Percentiles rank a stretch among this genome's conserved stretches.
phyloP scores from a whole-genome alignment of 2,329 filamentous ascomycete species.

The Leptoxyphium fumago region DNA sequence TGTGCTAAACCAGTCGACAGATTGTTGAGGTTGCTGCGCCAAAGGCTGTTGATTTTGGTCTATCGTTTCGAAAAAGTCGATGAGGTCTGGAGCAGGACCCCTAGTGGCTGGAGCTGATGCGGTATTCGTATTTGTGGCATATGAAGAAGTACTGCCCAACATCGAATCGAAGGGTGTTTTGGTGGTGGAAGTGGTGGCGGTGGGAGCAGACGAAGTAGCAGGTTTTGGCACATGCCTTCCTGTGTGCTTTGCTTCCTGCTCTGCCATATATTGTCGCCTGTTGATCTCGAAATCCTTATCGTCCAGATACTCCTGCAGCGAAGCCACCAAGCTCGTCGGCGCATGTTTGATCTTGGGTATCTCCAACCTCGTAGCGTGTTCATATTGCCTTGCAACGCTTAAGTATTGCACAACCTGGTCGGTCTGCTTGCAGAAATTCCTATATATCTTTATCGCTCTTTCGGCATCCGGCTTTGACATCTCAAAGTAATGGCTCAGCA shows the following conservation, averaged over 20 bases:
- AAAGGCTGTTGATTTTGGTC: slow-evolving; percentile 68
- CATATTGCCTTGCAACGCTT: slow-evolving; percentile 72
- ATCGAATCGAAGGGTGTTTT: slow-evolving; percentile 10
- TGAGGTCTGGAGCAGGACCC: slow-evolving; percentile 61
- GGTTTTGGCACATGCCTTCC: slow-evolving; percentile 20
- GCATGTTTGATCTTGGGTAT: slow-evolving; percentile 97
- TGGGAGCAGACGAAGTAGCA: slow-evolving; percentile 22
- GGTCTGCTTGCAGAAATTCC: slow-evolving; percentile 80
- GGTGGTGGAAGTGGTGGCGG: slow-evolving; percentile 21
- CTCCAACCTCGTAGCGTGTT: slow-evolving; percentile 81
- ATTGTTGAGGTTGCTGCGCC: slow-evolving; percentile 19
- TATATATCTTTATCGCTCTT: slow-evolving; percentile 80
- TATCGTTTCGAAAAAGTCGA: slow-evolving; percentile 90
- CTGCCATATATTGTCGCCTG: slow-evolving; percentile 76
- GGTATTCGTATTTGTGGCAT: slow-evolving; percentile 8
- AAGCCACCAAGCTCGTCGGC: slow-evolving; percentile 74
- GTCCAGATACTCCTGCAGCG: slow-evolving; percentile 85
- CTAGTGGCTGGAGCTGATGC: slow-evolving; percentile 27
- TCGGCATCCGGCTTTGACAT: slow-evolving; percentile 93
- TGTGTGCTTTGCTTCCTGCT: slow-evolving; percentile 57
- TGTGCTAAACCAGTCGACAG: slow-evolving; percentile 1
- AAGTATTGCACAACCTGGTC: slow-evolving; percentile 87
- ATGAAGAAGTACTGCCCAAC: slow-evolving; percentile 20
- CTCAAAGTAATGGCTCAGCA: slow-evolving; percentile 93
- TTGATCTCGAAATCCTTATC: slow-evolving; percentile 94